Evolutionary conservation across 2,329 filamentous ascomycete genomes (phyloP).

Genomic region (Diaporthe vaccinii): DNA sequence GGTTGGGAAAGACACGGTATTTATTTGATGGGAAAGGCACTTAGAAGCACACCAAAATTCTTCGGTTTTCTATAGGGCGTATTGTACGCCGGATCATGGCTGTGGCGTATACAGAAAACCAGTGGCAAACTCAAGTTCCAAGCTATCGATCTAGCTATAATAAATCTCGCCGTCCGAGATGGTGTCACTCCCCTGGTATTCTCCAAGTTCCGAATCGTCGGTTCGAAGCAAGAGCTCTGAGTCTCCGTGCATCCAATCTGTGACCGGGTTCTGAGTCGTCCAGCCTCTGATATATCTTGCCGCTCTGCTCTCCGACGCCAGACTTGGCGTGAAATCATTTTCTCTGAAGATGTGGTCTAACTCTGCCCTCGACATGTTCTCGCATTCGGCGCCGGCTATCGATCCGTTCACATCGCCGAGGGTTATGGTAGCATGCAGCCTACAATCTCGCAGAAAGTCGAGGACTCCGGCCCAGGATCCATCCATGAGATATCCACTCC

Average conservation of each 20-base stretch:
- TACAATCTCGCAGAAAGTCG: neutral
- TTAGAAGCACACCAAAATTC: neutral
- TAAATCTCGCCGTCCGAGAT: neutral
- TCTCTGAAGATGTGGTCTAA: neutral
- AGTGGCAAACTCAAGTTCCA: neutral
- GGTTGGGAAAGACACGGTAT: neutral
- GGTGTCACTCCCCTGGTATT: neutral
- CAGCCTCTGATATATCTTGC: neutral
- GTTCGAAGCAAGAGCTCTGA: too few relatives aligned
- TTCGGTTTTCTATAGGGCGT: neutral
- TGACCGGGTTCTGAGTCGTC: neutral
- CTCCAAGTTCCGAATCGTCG: neutral
- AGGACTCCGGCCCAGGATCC: neutral
- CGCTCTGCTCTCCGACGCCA: neutral
- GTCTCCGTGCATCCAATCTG: neutral
- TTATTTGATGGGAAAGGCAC: neutral
- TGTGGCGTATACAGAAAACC: neutral
- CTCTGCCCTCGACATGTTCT: neutral
- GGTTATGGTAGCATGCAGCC: neutral
- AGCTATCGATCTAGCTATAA: neutral
- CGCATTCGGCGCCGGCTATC: neutral
- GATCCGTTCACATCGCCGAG: neutral
- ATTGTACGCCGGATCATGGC: neutral
- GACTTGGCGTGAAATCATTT: neutral
- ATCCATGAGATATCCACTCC: neutral